These are phyloP conservation scores for Rubus idaeus DNA, from an alignment of 306 rosid species.

Conservation along the genomic window DNA sequence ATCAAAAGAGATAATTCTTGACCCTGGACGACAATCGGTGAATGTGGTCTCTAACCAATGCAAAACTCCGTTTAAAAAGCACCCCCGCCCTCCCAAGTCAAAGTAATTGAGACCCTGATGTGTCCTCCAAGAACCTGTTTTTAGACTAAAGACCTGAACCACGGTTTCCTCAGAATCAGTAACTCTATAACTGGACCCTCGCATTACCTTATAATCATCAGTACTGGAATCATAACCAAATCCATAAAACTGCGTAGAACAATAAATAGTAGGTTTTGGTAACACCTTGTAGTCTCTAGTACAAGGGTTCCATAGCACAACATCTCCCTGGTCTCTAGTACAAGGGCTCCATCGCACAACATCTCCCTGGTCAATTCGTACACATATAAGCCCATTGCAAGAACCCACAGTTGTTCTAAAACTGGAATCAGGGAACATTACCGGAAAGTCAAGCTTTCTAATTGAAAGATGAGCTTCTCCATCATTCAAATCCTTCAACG, in stretches of 20 bases:
- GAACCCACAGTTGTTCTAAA: not conserved
- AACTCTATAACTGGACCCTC: not conserved
- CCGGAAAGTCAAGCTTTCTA: not conserved
- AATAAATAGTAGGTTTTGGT: not conserved
- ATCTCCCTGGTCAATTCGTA: not conserved
- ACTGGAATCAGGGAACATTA: not conserved
- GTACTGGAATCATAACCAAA: not conserved
- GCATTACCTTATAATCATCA: not conserved
- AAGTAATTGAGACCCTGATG: not conserved
- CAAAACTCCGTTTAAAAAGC: not conserved
- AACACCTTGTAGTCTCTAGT: not conserved
- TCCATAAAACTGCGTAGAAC: not conserved
- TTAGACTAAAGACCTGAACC: not conserved
- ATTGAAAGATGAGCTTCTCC: not conserved
- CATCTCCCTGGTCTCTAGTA: no score
- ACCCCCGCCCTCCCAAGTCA: not conserved
- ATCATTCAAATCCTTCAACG: not conserved
- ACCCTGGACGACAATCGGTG: not conserved
- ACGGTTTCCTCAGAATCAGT: not conserved
- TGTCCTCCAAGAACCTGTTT: not conserved
- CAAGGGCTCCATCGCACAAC: no score
- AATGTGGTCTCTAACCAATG: not conserved
- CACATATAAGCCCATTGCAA: not conserved
- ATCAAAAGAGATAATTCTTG: not conserved
- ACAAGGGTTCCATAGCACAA: not conserved